Evolutionary conservation across 345 rosid species (phyloP).

Genomic region (Melastoma malabathricum): DNA sequence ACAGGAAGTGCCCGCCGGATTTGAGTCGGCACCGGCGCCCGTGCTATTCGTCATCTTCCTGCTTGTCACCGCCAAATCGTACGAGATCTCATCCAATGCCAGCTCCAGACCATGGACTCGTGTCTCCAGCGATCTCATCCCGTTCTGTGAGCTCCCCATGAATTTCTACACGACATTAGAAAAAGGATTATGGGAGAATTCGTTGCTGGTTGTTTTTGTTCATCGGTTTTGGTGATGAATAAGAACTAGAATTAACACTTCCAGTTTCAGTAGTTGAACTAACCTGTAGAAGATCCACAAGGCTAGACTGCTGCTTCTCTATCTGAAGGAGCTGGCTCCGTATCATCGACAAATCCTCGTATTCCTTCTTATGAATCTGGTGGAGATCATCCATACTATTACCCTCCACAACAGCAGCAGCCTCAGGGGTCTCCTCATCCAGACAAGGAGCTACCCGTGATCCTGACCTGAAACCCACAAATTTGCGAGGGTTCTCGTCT

Average conservation of each 20-base stretch:
- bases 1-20: slow-evolving; percentile 39
- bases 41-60: slow-evolving; percentile 68
- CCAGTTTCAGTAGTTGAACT: slow-evolving; percentile 15
- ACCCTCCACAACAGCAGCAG: slow-evolving; percentile 17
- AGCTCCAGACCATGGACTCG: slow-evolving; percentile 81
- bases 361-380: slow-evolving; percentile 47
- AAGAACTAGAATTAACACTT: slow-evolving; percentile 3
- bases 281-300: slow-evolving; percentile 87
- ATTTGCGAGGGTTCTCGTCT: slow-evolving; percentile 36
- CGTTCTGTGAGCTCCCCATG: slow-evolving; percentile 70
- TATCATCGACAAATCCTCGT: slow-evolving; percentile 60
- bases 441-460: slow-evolving; percentile 42
- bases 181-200: not conserved
- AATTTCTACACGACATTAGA: slow-evolving; percentile 34
- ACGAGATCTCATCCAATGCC: slow-evolving; percentile 87
- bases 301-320: slow-evolving; percentile 82
- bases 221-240: too few species aligned
- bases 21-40: not conserved
- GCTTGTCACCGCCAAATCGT: slow-evolving; percentile 63
- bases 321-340: slow-evolving; percentile 83
- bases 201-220: too few species aligned
- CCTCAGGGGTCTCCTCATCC: slow-evolving; percentile 17
- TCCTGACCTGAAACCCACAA: slow-evolving; percentile 39
- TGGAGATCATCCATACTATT: slow-evolving; percentile 35
- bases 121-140: slow-evolving; percentile 72